Base-by-base conservation (phyloP, 768 basidiomycete genomes). In the Pholiota microspora region DNA sequence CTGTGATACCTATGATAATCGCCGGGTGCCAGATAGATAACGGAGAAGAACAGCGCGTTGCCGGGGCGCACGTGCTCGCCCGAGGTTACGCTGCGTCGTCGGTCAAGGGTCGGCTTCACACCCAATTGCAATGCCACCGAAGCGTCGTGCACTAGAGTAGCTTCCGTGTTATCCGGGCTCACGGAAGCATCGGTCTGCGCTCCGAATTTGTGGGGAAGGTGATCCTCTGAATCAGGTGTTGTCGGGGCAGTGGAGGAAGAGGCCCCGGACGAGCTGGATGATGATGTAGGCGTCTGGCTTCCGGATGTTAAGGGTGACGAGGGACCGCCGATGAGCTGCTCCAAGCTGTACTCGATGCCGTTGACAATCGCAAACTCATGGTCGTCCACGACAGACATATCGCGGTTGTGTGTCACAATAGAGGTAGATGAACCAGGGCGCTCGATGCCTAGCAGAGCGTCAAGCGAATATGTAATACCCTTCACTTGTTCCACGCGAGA, bases 1-100 rank as follows among this genome's bases (percentile, higher is more conserved):
- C 86, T 89, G 70, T 99, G 97, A 81, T 97, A 99, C 13, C 96
- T 84, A 65, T 99, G 96, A 70, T 98, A 98, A 67, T 99, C 97
- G 1, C 97, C 96, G 1, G 97, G 97, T 0, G 96, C 97, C 52
- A 99, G 89, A 73, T 98, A 99, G 56, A 99, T 89, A 62, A 99
- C 97, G 21, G 89, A 75, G 70, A 98, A 99, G 73, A 85, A 97
- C 21, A 98, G 83, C 15, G 85, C 79, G 66, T 98, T 88, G 12
- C 92, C 93, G 2, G 86, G 81, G 58, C 83, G 82, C 40, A 87
- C 75, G 35, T 73, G 74, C 55, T 76, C 74, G 49, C 77, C 74
- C 15, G 77, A 79, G 46, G 69, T 67, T 6, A 60, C 53, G 45
- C 66, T 69, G 31, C 67, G 66, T 32, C 65, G 66, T 9, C 68